Percentiles rank a stretch among this genome's conserved stretches.
These are phyloP conservation scores for Akanthomyces lecanii DNA, from an alignment of 2,329 filamentous ascomycete genomes.

Conservation along the genomic window DNA sequence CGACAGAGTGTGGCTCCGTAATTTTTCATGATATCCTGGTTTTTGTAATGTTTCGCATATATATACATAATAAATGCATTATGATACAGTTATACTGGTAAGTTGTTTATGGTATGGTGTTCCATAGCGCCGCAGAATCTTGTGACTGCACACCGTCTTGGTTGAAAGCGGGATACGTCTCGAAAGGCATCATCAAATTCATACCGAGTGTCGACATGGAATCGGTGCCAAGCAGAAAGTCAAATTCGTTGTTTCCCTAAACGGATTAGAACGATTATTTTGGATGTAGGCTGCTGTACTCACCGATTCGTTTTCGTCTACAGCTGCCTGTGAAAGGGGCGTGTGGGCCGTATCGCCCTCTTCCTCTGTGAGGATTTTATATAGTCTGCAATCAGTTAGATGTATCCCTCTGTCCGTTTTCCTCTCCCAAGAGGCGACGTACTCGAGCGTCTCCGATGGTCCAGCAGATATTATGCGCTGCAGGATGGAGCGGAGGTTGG, in stretches of 20 bases:
- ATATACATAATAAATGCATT: background rate
- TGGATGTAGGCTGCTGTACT: background rate
- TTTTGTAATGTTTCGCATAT: background rate
- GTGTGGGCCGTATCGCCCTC: background rate
- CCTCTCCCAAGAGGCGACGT: background rate
- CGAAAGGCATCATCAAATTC: conserved; percentile 10
- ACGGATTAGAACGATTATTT: background rate
- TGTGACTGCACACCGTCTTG: background rate
- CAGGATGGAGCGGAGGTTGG: conserved; percentile 6
- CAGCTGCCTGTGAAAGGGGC: background rate
- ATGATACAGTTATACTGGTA: background rate
- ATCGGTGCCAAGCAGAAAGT: conserved; percentile 6
- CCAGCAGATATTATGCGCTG: conserved; percentile 3
- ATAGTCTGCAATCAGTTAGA: background rate
- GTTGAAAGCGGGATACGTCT: background rate
- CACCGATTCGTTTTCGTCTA: background rate
- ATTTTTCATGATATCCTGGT: background rate
- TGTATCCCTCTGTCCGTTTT: too few relatives aligned
- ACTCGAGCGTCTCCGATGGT: conserved; percentile 1
- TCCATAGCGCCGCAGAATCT: background rate
- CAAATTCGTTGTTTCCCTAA: conserved; percentile 10
- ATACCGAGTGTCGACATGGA: conserved; percentile 9
- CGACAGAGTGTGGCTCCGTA: background rate
- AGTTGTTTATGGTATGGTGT: background rate
- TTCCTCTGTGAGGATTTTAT: conserved; percentile 1